Evolutionary conservation across 306 rosid species (phyloP), one percentile per base, ranked within the genome.

Genomic region (Amphicarpaea edgeworthii): DNA sequence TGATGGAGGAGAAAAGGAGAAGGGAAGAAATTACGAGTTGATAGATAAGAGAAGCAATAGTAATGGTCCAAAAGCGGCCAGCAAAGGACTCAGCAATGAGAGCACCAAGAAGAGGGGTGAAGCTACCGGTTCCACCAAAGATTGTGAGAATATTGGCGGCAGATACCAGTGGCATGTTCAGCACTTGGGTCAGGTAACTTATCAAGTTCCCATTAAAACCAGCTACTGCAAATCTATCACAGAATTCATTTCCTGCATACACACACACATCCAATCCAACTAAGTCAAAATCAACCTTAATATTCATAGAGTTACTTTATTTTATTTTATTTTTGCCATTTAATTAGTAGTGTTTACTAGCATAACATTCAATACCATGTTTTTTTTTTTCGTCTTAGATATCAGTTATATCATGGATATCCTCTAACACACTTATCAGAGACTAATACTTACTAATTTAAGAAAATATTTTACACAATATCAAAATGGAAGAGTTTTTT

Each of bases 101-200:
- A 58, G 82, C 85, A 46, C 79, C 85, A 53, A 89, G 23, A 21
- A 93, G 89, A 1, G 98, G 87, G 2, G 84, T 84, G 84, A 90
- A 78, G 84, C 86, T 93, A 12, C 89, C 86, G 0, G 93, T 86
- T 60, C 93, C 96, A 10, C 77, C 68, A 71, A 85, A 89, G 69
- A 86, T 89, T 79, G 88, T 85, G 73, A 90, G 90, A 20, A 87
- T 87, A 78, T 93, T 93, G 19, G 96, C 81, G 49, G 96, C 98
- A 19, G 88, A 34, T 12, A 93, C 98, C 28, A 89, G 51, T 5
- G 98, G 86, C 95, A 93, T 75, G 78, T 87, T 90, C 23, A 89
- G 81, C 76, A 81, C 84, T n/a, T 86, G 90, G 1, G 96, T 93
- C 34, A 90, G 46, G 80, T 93, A 93, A 50, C 86, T 87, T 77